Evolutionary conservation across 257 asterid species (phyloP).

Genomic region (Solanum lignicaule): DNA sequence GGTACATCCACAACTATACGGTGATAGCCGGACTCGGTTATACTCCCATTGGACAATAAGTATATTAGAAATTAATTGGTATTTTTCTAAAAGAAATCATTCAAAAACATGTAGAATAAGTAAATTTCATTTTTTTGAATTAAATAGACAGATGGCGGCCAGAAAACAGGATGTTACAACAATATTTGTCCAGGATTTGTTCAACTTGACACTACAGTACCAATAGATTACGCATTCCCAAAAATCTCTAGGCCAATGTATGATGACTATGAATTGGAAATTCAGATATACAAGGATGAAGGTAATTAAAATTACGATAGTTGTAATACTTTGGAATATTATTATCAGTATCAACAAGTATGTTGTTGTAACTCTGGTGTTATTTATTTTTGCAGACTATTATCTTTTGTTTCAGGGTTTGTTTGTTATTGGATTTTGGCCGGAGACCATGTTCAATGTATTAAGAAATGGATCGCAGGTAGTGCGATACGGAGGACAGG

Average conservation of each 20-base stretch:
- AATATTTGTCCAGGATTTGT: background rate
- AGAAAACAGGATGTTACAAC: background rate
- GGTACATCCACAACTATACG: background rate
- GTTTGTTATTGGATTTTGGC: background rate
- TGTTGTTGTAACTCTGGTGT: too few relatives aligned
- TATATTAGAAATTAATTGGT: background rate
- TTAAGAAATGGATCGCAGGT: background rate
- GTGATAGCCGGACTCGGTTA: background rate
- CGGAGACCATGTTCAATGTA: background rate
- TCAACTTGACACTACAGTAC: background rate
- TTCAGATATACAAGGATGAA: background rate
- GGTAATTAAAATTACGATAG: background rate
- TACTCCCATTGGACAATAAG: background rate
- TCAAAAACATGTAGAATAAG: background rate
- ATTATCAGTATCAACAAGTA: too few relatives aligned
- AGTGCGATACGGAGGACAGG: background rate
- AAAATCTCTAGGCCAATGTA: background rate
- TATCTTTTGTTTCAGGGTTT: background rate
- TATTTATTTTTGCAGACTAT: background rate
- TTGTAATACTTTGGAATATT: too few relatives aligned
- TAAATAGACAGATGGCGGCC: background rate
- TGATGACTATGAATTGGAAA: background rate
- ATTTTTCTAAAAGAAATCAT: background rate
- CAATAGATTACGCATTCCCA: background rate
- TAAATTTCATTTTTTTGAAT: background rate